Evolutionary conservation across 176 grass and related monocot species (phyloP).

Genomic region (Thalia dealbata): DNA sequence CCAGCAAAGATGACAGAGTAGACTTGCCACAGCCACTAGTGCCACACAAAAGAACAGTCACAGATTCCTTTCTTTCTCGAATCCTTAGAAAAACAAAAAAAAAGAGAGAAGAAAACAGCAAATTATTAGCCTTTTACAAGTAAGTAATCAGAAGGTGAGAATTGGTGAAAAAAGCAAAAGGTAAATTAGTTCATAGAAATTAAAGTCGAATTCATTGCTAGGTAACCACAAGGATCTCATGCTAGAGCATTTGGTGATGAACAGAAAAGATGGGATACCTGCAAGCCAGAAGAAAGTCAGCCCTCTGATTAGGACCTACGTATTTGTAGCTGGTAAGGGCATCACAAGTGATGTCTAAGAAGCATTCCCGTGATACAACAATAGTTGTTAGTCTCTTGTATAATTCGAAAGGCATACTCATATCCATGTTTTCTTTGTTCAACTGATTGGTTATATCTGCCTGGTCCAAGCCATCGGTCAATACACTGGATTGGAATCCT

Average conservation of each 20-base stretch:
- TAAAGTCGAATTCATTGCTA: not conserved
- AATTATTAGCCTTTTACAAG: not conserved
- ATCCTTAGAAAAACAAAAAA: conserved; percentile 37
- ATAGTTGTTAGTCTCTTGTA: conserved; percentile 80
- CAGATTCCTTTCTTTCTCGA: conserved; percentile 85
- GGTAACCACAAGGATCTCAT: not conserved
- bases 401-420: conserved; percentile 57
- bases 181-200: too few relatives aligned
- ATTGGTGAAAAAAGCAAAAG: too few relatives aligned
- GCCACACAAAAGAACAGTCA: conserved; percentile 87
- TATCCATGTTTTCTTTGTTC: conserved; percentile 23
- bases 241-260: not conserved
- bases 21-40: conserved; percentile 97
- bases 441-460: conserved; percentile 10
- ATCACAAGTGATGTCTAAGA: conserved; percentile 68
- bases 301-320: conserved; percentile 78
- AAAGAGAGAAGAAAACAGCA: too few relatives aligned
- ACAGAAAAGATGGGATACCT: conserved; percentile 31
- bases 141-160: not conserved
- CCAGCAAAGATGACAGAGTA: conserved; percentile 85
- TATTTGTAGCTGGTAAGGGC: conserved; percentile 86
- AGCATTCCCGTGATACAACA: conserved; percentile 56
- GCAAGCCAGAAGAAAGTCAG: conserved; percentile 91
- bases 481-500: conserved; percentile 12
- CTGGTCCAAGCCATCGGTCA: not conserved